These are phyloP conservation scores for Colletotrichum shisoi DNA, from an alignment of 2,329 filamentous ascomycete species.

Conservation along the genomic window DNA sequence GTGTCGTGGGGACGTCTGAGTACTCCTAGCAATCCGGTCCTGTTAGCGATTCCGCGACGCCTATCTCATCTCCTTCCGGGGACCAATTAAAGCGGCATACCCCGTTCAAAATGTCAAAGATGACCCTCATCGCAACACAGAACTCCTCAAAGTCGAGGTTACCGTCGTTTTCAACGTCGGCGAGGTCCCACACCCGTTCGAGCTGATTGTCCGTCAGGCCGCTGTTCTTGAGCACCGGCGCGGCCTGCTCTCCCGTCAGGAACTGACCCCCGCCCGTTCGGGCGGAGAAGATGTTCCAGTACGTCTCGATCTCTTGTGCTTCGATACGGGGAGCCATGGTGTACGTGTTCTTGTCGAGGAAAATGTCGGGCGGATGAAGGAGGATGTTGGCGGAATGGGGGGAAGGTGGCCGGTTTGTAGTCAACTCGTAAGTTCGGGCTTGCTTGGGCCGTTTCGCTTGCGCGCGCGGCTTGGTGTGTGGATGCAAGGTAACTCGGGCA, in stretches of 20 bases:
- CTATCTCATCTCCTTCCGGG: neutral
- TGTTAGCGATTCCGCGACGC: constrained; percentile 19
- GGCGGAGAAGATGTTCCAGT: constrained; percentile 70
- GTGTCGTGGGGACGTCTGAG: constrained; percentile 79
- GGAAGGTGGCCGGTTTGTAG: constrained; percentile 5
- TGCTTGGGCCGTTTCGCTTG: constrained; percentile 6
- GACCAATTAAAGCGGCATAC: constrained; percentile 59
- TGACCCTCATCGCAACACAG: constrained; percentile 97
- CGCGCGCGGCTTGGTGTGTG: neutral
- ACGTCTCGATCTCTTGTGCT: constrained; percentile 69
- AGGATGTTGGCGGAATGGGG: constrained; percentile 3
- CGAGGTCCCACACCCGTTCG: constrained; percentile 96
- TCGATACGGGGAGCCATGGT: constrained; percentile 69
- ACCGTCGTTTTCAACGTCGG: constrained; percentile 96
- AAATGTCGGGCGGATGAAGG: constrained; percentile 5
- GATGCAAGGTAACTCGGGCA: neutral
- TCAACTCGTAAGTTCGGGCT: constrained; percentile 1
- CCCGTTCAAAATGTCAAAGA: constrained; percentile 96
- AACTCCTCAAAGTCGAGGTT: constrained; percentile 99
- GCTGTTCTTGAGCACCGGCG: constrained; percentile 70
- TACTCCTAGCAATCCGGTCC: constrained; percentile 72
- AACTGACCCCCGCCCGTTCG: constrained; percentile 67
- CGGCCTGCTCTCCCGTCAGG: constrained; percentile 68
- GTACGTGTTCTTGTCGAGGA: constrained; percentile 24
- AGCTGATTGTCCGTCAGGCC: constrained; percentile 76